These are phyloP conservation scores for Escovopsis sp. DNA, from an alignment of 2,329 filamentous ascomycete genomes.

Conservation along the genomic window DNA sequence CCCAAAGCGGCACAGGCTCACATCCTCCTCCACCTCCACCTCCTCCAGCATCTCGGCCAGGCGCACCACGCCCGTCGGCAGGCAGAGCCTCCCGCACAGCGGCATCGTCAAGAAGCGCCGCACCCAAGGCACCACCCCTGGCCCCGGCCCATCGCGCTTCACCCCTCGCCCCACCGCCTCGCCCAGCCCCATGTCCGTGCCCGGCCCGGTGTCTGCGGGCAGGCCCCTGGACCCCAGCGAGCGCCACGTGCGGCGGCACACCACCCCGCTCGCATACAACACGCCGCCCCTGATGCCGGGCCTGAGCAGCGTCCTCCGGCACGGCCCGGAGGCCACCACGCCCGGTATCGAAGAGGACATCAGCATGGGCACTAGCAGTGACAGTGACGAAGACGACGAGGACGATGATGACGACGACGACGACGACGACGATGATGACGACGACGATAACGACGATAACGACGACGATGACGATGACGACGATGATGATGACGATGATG, in stretches of 20 bases:
- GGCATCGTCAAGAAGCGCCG: conserved; percentile 34
- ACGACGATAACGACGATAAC: conserved; percentile 11
- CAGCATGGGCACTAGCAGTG: too few relatives aligned
- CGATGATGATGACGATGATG: conserved; percentile 11
- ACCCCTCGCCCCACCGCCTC: conserved; percentile 42
- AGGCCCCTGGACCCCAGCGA: conserved; percentile 10
- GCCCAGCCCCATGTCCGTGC: conserved; percentile 26
- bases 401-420: too few relatives aligned
- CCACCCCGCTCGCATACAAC: conserved; percentile 55
- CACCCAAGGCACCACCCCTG: conserved; percentile 29
- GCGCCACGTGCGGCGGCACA: conserved; percentile 15
- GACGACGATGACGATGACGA: conserved; percentile 9
- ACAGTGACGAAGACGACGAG: too few relatives aligned
- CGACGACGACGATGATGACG: conserved; percentile 20
- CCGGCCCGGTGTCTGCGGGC: too few relatives aligned
- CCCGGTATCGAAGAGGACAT: too few relatives aligned
- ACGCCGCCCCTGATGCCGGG: conserved; percentile 44
- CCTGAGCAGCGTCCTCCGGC: conserved; percentile 15
- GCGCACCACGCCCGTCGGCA: too few relatives aligned
- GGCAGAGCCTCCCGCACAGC: conserved; percentile 12
- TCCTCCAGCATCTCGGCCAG: too few relatives aligned
- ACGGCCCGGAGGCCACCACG: conserved; percentile 16
- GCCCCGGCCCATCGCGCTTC: conserved; percentile 19
- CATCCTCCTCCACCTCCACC: too few relatives aligned
- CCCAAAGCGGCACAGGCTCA: conserved; percentile 17